Percentiles rank a stretch among this genome's conserved stretches.
Evolutionary conservation across 1,139 yeast species (phyloP).

Genomic region (Torulaspora pretoriensis): DNA sequence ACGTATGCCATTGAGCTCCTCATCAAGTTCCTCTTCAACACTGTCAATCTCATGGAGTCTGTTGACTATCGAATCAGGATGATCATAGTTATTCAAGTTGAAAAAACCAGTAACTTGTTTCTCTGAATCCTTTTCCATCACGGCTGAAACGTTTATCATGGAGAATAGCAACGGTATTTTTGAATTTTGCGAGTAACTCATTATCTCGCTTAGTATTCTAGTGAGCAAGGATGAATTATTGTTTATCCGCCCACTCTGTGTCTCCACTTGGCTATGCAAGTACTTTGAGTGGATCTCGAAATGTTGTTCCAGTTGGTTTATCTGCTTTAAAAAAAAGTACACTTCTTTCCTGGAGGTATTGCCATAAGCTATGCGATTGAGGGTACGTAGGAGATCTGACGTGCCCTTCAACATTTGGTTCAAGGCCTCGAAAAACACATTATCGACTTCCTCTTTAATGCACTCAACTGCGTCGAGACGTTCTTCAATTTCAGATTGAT

Average conservation of each 20-base stretch:
- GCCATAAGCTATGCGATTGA: constrained; percentile 67
- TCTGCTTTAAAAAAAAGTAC: constrained; percentile 51
- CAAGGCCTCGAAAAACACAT: constrained; percentile 52
- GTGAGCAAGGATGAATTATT: constrained; percentile 35
- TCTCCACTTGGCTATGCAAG: constrained; percentile 23
- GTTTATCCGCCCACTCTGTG: constrained; percentile 24
- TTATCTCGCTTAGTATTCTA: constrained; percentile 33
- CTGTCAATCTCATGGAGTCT: constrained; percentile 44
- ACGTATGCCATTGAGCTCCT: constrained; percentile 49
- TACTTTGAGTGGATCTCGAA: constrained; percentile 34
- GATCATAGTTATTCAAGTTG: constrained; percentile 40
- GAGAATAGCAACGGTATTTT: constrained; percentile 38
- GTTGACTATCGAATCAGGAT: constrained; percentile 42
- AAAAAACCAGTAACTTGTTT: constrained; percentile 54
- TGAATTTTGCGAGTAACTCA: constrained; percentile 20
- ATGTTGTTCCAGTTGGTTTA: constrained; percentile 39
- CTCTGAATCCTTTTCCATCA: constrained; percentile 46
- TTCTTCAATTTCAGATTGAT: constrained; percentile 38
- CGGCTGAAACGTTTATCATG: constrained; percentile 59
- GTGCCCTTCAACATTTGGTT: constrained; percentile 43
- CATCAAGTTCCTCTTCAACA: constrained; percentile 42
- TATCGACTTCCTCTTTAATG: constrained; percentile 42
- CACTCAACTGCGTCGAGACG: constrained; percentile 65
- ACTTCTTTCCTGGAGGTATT: constrained; percentile 64
- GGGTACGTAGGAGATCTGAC: constrained; percentile 65